Evolutionary conservation across 345 rosid species (phyloP).

Genomic region (Arabidopsis suecica): DNA sequence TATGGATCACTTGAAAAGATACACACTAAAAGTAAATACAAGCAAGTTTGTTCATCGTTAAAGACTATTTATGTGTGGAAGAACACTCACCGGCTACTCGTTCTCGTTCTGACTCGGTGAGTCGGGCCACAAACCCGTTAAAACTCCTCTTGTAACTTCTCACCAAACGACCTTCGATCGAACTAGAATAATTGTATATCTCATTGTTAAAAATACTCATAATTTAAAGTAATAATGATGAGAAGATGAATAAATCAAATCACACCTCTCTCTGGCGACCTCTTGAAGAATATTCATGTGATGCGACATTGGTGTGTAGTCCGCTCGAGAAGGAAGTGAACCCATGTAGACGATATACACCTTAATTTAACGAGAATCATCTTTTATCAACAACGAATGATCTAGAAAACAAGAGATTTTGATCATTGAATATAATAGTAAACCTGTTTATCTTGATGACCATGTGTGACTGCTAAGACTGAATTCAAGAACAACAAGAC

Average conservation of each 20-base stretch:
- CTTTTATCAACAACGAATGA: not conserved
- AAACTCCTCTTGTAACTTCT: slow-evolving; percentile 64
- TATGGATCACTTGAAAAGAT: not conserved
- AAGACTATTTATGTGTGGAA: not conserved
- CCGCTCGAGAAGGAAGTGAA: slow-evolving; percentile 35
- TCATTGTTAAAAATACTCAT: not conserved
- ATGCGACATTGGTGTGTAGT: slow-evolving; percentile 40
- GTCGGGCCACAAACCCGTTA: slow-evolving; percentile 62
- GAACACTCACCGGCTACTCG: slow-evolving; percentile 50
- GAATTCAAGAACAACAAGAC: not conserved
- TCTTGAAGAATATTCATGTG: slow-evolving; percentile 51
- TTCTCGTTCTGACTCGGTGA: slow-evolving; percentile 52
- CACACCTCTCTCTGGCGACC: slow-evolving; percentile 37
- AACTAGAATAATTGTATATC: slow-evolving; percentile 27
- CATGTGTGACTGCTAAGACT: slow-evolving; percentile 29
- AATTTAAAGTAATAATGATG: not conserved
- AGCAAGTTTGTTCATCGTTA: not conserved
- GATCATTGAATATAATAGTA: not conserved
- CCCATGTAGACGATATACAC: slow-evolving; percentile 42
- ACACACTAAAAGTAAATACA: not conserved
- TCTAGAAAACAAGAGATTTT: not conserved
- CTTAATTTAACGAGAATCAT: slow-evolving; percentile 3
- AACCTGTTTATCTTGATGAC: slow-evolving; percentile 29
- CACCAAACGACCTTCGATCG: slow-evolving; percentile 40
- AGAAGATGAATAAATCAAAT: not conserved